A percentile compares a stretch with the other conserved stretches of the same genome.
Evolutionary conservation across 169 alveolate species (phyloP).

Genomic region (Perkinsus marinus): DNA sequence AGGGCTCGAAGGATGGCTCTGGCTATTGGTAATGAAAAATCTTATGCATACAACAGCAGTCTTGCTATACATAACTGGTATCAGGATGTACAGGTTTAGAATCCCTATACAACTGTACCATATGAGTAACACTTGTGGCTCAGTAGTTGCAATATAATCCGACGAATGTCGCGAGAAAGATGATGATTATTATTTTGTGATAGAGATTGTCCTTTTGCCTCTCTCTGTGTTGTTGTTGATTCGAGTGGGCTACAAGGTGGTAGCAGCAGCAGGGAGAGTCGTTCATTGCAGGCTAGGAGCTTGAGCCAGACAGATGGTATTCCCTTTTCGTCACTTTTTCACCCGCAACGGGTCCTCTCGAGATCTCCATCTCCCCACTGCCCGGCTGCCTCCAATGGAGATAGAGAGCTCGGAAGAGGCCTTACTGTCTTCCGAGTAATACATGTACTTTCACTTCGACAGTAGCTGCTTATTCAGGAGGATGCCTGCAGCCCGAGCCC

Average conservation of each 20-base stretch:
- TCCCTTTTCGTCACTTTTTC: background rate
- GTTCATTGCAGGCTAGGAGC: background rate
- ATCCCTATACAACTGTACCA: background rate
- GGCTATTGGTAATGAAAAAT: background rate
- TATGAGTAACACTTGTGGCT: background rate
- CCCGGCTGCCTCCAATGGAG: background rate
- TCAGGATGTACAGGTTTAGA: background rate
- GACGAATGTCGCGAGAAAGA: too few species aligned
- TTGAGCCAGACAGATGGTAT: background rate
- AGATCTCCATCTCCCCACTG: background rate
- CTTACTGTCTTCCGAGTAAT: background rate
- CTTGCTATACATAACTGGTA: background rate
- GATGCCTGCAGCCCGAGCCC: background rate
- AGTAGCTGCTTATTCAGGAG: background rate
- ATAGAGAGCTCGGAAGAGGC: background rate
- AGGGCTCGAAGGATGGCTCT: background rate
- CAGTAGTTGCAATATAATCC: too few species aligned
- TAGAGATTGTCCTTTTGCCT: too few species aligned
- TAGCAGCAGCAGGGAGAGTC: too few species aligned
- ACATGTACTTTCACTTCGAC: background rate
- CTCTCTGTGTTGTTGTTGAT: too few species aligned
- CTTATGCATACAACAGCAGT: background rate
- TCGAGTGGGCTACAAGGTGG: too few species aligned
- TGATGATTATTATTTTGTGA: too few species aligned
- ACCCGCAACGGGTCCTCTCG: background rate